Evolutionary conservation across 2,329 filamentous ascomycete genomes (phyloP).

Genomic region (Penicillium sp.): DNA sequence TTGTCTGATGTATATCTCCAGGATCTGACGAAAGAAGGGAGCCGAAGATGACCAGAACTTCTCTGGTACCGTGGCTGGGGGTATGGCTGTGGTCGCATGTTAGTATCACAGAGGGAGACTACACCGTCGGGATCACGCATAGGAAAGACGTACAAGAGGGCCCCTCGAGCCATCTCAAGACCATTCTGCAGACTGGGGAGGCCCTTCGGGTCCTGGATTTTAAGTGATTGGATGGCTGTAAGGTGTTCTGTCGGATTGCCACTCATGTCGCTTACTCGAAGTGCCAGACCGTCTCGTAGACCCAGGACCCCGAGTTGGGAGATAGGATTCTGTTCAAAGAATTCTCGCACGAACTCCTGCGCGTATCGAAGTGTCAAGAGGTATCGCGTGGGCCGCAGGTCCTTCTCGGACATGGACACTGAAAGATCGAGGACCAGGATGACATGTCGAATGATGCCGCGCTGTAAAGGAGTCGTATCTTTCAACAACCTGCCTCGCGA

Average conservation of each 20-base stretch:
- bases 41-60: constrained; percentile 87
- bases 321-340: constrained; percentile 98
- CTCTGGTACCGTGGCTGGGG: constrained; percentile 85
- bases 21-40: constrained; percentile 87
- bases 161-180: constrained; percentile 87
- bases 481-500: constrained; percentile 63
- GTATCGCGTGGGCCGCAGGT: constrained; percentile 82
- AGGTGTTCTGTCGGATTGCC: constrained; percentile 90
- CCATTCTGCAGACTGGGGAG: constrained; percentile 87
- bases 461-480: constrained; percentile 91
- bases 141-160: constrained; percentile 62
- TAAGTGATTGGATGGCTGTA: constrained; percentile 64
- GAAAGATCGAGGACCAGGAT: constrained; percentile 89
- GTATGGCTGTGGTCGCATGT: constrained; percentile 59
- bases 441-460: constrained; percentile 95
- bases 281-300: constrained; percentile 86
- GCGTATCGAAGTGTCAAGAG: constrained; percentile 77
- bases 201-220: constrained; percentile 64
- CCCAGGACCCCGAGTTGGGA: constrained; percentile 89
- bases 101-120: not conserved
- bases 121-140: not conserved
- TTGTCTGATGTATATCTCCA: constrained; percentile 90
- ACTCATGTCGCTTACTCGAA: constrained; percentile 80
- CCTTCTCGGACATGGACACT: constrained; percentile 90
- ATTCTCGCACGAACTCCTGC: constrained; percentile 83